Evolutionary conservation across 805 yeast species (phyloP).

Genomic region (Tetrapisispora fleetii): DNA sequence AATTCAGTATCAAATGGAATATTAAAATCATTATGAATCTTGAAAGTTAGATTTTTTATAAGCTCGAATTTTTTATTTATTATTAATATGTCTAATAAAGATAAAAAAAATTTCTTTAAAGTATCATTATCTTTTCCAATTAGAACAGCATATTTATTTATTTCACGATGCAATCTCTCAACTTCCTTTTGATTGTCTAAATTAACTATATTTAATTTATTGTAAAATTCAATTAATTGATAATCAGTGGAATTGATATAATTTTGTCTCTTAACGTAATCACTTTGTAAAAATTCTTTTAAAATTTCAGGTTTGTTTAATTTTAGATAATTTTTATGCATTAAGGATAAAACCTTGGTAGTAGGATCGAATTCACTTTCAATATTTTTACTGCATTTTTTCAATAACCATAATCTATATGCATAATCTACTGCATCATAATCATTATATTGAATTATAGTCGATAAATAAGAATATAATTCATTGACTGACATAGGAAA

Average conservation of each 20-base stretch:
- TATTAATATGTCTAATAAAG: conserved; percentile 10
- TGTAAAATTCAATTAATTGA: conserved; percentile 13
- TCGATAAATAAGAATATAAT: conserved; percentile 12
- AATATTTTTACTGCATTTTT: conserved; percentile 5
- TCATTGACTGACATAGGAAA: conserved; percentile 17
- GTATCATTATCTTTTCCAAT: conserved; percentile 1
- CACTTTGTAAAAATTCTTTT: conserved; percentile 9
- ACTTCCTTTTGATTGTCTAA: too few species aligned
- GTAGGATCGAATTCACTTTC: conserved; percentile 6
- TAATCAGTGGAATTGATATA: conserved; percentile 11
- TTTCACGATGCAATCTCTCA: background rate
- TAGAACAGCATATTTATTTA: background rate
- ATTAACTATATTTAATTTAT: conserved; percentile 4
- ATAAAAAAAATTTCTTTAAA: conserved; percentile 10
- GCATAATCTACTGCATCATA: conserved; percentile 14
- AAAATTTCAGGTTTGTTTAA: conserved; percentile 7
- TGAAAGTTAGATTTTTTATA: conserved; percentile 7
- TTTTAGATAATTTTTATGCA: conserved; percentile 16
- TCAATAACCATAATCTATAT: conserved; percentile 18
- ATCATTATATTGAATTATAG: conserved; percentile 12
- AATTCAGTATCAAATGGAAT: conserved; percentile 9
- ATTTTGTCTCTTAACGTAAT: conserved; percentile 8
- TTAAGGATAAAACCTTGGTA: conserved; percentile 9
- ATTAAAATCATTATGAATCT: conserved; percentile 9
- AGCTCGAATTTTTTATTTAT: conserved; percentile 8